A percentile compares a stretch with the other conserved stretches of the same genome.
phyloP scores from a whole-genome alignment of 2,329 filamentous ascomycete species.

The Alternaria incomplexa region DNA sequence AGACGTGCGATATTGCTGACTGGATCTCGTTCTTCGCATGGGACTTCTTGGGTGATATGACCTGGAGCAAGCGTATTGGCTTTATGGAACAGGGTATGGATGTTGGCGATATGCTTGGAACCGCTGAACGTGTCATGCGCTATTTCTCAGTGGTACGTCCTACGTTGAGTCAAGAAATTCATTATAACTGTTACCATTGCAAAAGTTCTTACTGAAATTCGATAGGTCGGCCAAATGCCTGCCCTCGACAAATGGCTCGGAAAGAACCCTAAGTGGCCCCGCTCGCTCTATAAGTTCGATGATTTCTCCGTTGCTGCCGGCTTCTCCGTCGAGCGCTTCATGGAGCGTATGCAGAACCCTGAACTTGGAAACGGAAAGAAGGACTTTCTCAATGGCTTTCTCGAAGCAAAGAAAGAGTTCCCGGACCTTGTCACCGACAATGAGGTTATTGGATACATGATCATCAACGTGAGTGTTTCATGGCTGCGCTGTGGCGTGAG shows the following conservation, averaged over 20 bases:
- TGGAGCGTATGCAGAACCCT: slow-evolving; percentile 28
- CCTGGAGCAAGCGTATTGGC: slow-evolving; percentile 51
- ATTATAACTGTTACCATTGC: neutral
- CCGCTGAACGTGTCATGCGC: slow-evolving; percentile 43
- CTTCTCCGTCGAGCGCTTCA: slow-evolving; percentile 23
- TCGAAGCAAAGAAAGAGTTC: slow-evolving; percentile 22
- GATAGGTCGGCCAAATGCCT: slow-evolving; percentile 40
- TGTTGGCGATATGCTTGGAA: slow-evolving; percentile 43
- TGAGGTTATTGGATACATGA: slow-evolving; percentile 41
- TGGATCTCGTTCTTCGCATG: slow-evolving; percentile 43
- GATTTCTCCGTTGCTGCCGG: slow-evolving; percentile 31
- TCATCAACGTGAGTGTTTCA: slow-evolving; percentile 34
- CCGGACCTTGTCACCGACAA: slow-evolving; percentile 34
- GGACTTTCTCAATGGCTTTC: slow-evolving; percentile 31
- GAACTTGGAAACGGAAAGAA: slow-evolving; percentile 22
- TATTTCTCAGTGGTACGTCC: slow-evolving; percentile 35
- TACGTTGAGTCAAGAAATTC: neutral
- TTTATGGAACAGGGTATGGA: slow-evolving; percentile 52
- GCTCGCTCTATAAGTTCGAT: slow-evolving; percentile 29
- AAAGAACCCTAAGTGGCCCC: slow-evolving; percentile 25
- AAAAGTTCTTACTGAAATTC: slow-evolving; percentile 1
- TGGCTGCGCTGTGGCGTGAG: neutral
- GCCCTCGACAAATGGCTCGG: slow-evolving; percentile 33
- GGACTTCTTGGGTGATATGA: slow-evolving; percentile 49
- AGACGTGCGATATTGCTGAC: slow-evolving; percentile 40